Evolutionary conservation across 2,329 filamentous ascomycete genomes (phyloP).

Genomic region (Bimuria novae-zelandiae): DNA sequence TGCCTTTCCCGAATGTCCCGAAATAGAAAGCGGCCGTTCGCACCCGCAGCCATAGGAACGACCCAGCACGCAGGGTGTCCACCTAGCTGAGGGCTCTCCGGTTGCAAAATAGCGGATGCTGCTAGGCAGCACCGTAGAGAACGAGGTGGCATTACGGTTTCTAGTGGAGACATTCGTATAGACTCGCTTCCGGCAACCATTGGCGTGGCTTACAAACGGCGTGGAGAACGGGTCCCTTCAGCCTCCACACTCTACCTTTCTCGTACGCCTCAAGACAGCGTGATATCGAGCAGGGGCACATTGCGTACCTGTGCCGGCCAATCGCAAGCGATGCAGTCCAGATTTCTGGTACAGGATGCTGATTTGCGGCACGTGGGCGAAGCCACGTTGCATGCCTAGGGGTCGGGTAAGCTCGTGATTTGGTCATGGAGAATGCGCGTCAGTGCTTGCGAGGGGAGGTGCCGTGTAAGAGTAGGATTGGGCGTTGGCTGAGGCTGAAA

Average conservation of each 20-base stretch:
- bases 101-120: too few relatives aligned
- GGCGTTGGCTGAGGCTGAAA: conserved; percentile 6
- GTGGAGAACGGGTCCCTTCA: conserved; percentile 2
- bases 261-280: neutral
- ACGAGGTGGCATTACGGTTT: neutral
- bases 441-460: neutral
- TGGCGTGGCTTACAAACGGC: conserved; percentile 1
- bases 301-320: conserved; percentile 8
- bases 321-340: conserved; percentile 1
- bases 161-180: neutral
- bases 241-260: neutral
- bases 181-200: neutral
- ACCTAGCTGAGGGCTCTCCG: too few relatives aligned
- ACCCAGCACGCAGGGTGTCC: neutral
- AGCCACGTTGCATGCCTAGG: conserved; percentile 2
- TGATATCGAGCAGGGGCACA: neutral
- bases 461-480: conserved; percentile 8
- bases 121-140: neutral
- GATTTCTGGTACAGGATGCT: conserved; percentile 10
- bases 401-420: conserved; percentile 4
- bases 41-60: neutral
- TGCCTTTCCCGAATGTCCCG: neutral
- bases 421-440: neutral
- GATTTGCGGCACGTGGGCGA: conserved; percentile 20
- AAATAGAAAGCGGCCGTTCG: neutral